phyloP scores from a whole-genome alignment of 345 rosid genomes.

The Eucalyptus albens region DNA sequence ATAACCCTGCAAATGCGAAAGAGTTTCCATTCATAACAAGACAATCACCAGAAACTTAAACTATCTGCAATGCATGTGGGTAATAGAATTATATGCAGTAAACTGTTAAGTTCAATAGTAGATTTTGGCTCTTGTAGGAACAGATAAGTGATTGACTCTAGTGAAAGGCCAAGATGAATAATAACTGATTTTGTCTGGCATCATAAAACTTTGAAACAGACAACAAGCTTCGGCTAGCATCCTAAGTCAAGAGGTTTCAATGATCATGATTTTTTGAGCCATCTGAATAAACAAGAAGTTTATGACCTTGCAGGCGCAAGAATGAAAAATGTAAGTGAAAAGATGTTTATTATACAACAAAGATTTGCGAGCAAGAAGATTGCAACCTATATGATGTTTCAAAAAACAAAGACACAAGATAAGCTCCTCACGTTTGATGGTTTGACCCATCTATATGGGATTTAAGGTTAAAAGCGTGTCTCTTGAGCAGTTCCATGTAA shows the following conservation, averaged over 20 bases:
- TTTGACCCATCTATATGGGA: constrained; percentile 40
- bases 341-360: neutral
- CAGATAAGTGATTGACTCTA: neutral
- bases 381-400: neutral
- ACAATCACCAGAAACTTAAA: neutral
- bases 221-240: neutral
- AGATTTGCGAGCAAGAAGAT: neutral
- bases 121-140: neutral
- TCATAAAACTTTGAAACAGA: neutral
- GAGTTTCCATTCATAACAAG: neutral
- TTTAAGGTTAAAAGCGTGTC: constrained; percentile 45
- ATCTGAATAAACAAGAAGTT: neutral
- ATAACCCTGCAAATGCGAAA: constrained; percentile 40
- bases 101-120: neutral
- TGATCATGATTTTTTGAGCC: neutral
- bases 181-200: neutral
- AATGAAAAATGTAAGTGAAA: neutral
- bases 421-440: constrained; percentile 40
- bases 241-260: neutral
- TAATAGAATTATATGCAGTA: neutral
- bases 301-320: neutral
- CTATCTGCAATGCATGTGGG: neutral
- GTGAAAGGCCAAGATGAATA: neutral
- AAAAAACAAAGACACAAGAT: neutral
- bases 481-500: constrained; percentile 72